A percentile compares a stretch with the other conserved stretches of the same genome.
These are phyloP conservation scores for Acmispon strigosus DNA, from an alignment of 306 rosid genomes.

Conservation along the genomic window DNA sequence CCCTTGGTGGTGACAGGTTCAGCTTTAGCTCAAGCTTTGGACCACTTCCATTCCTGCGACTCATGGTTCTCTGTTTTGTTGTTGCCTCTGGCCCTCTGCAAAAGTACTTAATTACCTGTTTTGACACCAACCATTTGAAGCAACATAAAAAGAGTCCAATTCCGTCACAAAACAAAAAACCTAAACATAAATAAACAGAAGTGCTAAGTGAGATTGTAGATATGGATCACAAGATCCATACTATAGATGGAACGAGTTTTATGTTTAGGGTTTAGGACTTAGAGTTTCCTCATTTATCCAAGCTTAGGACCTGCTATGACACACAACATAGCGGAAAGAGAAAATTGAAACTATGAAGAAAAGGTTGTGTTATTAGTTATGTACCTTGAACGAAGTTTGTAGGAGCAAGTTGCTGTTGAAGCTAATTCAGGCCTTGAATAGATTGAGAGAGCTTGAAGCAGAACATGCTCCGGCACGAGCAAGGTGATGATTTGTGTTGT, in stretches of 20 bases:
- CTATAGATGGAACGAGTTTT: too few relatives aligned
- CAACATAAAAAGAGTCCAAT: too few relatives aligned
- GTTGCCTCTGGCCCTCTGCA: neutral
- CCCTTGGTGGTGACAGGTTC: constrained; percentile 79
- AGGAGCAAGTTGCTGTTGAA: neutral
- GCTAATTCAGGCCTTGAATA: neutral
- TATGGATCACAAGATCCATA: too few relatives aligned
- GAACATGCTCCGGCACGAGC: constrained; percentile 15
- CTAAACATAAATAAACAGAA: too few relatives aligned
- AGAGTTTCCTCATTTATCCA: too few relatives aligned
- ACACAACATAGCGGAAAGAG: neutral
- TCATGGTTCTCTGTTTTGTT: constrained; percentile 37
- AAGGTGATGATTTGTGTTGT: constrained; percentile 11
- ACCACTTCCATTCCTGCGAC: constrained; percentile 50
- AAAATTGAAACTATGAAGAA: neutral
- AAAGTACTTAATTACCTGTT: constrained; percentile 1
- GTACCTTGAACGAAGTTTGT: constrained; percentile 15
- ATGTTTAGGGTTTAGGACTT: too few relatives aligned
- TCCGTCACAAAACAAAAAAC: neutral
- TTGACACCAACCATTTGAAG: neutral
- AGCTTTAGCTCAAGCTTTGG: constrained; percentile 86
- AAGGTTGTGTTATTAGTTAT: neutral
- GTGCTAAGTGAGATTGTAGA: too few relatives aligned
- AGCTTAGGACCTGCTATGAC: too few relatives aligned
- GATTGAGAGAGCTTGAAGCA: neutral